Conservation (phyloP, 495 filamentous ascomycete genomes). For the Neurospora sp. region DNA sequence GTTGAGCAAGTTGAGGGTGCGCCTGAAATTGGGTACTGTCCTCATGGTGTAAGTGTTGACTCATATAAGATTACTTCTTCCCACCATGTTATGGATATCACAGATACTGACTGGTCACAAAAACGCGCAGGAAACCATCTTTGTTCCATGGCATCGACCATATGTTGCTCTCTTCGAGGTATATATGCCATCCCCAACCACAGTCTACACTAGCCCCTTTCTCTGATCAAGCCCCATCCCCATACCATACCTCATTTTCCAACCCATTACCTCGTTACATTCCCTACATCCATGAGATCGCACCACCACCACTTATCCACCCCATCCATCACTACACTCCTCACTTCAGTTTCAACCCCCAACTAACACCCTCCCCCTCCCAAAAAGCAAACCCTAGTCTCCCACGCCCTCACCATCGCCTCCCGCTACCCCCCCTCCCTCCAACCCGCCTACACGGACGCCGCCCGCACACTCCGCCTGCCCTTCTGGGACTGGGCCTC, state of each 20-base stretch:
- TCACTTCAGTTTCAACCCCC: not conserved
- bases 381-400: constrained; percentile 27
- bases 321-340: not conserved
- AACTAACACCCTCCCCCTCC: constrained; percentile 1
- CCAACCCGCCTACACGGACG: constrained; percentile 19
- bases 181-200: not conserved
- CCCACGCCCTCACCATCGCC: constrained; percentile 25
- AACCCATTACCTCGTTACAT: not conserved
- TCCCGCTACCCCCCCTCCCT: constrained; percentile 15
- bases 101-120: not conserved
- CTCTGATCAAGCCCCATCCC: not conserved
- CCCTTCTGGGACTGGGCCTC: constrained; percentile 37
- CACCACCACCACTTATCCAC: not conserved
- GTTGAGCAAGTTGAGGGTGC: constrained; percentile 26
- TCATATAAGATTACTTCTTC: not conserved
- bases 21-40: constrained; percentile 35
- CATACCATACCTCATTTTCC: not conserved
- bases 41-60: constrained; percentile 28
- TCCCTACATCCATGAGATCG: not conserved
- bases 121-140: constrained; percentile 24
- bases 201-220: not conserved
- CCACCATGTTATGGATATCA: not conserved
- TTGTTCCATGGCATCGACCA: constrained; percentile 33
- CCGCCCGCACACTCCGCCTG: constrained; percentile 24
- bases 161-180: constrained; percentile 34